Evolutionary conservation across 2,329 filamentous ascomycete genomes (phyloP), one percentile per base, ranked within the genome.

Genomic region (Trichophyton schoenleinii): DNA sequence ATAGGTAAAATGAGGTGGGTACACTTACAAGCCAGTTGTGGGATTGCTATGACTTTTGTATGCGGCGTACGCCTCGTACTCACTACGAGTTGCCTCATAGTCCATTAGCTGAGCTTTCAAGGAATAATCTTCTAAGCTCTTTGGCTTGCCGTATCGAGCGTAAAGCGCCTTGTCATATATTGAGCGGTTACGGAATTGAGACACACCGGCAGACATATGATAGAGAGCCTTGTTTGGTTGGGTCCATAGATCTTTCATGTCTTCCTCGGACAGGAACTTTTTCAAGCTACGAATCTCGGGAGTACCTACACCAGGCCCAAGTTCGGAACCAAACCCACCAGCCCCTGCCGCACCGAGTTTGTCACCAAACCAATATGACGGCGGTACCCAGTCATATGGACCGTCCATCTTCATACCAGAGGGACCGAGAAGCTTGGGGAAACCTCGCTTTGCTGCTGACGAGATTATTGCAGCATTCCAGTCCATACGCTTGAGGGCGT

Each of bases 361-460:
- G 61, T 77, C 69, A 53, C 80, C 78, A 64, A 80, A 85, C 83
- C 83, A 87, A 70, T 86, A 86, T 64, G 81, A 83, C 0, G 83
- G 83, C 0, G 84, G 81, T 0, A 84, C 81, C 82, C 83, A 87
- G 66, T 86, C 84, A 65, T 87, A 87, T 0, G 84, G 84, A 0
- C 84, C 84, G 0, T 81, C 78, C 83, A 87, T 87, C 67, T 85
- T 86, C 79, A 87, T 80, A 0, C 83, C 83, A 0, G 80, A 79
- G 0, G 80, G 79, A 0, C 80, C 81, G 0, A 86, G 73, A 0
- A 74, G 68, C 7, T 75, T 64, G 0, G 83, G 79, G 60, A 75
- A 82, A 1, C 83, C 81, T 8, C 78, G 75, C 66, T 81, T 80
- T 1, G 78, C 77, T 0, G 83, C 84, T 0, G 83, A 83, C 0